Conservation (phyloP, 257 asterid species). For the Lycium ferocissimum region DNA sequence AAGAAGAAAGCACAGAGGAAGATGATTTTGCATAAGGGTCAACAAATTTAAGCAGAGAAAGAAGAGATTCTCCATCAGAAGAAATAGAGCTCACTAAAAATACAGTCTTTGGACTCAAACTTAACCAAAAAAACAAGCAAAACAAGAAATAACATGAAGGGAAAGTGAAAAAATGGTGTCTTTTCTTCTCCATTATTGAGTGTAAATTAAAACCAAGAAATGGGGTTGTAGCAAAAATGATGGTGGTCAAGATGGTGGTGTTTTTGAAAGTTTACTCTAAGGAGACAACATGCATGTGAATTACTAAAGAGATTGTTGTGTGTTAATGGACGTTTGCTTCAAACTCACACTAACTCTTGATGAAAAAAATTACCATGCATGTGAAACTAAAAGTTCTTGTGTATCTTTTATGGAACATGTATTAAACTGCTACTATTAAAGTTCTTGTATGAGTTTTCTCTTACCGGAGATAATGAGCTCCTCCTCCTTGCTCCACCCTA, state of each 20-base stretch:
- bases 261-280: slow-evolving; percentile 37
- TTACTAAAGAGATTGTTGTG: slow-evolving; percentile 21
- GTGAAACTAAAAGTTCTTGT: slow-evolving; percentile 41
- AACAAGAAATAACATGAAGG: slow-evolving; percentile 31
- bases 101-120: slow-evolving; percentile 5
- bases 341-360: slow-evolving; percentile 49
- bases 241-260: slow-evolving; percentile 33
- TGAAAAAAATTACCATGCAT: slow-evolving; percentile 50
- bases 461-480: slow-evolving; percentile 39
- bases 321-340: slow-evolving; percentile 42
- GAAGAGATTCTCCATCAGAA: slow-evolving; percentile 82
- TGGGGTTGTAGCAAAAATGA: slow-evolving; percentile 25
- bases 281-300: slow-evolving; percentile 65
- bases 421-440: background rate
- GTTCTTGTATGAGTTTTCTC: slow-evolving; percentile 20
- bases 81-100: slow-evolving; percentile 54
- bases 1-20: slow-evolving; percentile 74
- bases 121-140: slow-evolving; percentile 41
- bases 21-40: slow-evolving; percentile 59
- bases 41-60: slow-evolving; percentile 69
- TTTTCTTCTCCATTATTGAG: slow-evolving; percentile 51
- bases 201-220: slow-evolving; percentile 21
- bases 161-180: slow-evolving; percentile 16
- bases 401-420: slow-evolving; percentile 20
- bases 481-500: slow-evolving; percentile 49